Base-by-base conservation (phyloP, 257 asterid species). In the Jasminum sambac region DNA sequence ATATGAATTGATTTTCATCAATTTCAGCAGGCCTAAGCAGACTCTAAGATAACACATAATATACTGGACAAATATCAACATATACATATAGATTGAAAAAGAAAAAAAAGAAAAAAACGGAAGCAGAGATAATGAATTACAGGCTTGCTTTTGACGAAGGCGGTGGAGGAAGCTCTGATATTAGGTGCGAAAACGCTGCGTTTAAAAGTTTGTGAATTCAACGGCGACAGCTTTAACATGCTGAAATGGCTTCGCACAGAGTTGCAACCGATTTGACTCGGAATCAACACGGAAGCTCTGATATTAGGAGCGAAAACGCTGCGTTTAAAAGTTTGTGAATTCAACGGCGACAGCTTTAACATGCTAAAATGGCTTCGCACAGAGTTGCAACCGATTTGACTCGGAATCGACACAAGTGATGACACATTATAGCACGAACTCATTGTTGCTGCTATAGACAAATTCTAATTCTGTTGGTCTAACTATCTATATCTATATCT, bases 151-250 rank as follows among this genome's bases (percentile, higher is more conserved):
- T 84, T 80, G n/a, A 77, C 77, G 23, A 38, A 57, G 50, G 88
- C 67, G 19, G 89, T 41, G 4, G 90, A 77, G 63, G 85, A 78
- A 70, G 94, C 87, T 30, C 74, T 73, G 42, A 41, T 24, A 46
- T 55, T 71, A 43, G 70, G 44, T 48, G 76, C 19, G 72, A 69
- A 76, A 63, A 68, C 66, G 19, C 86, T 69, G 72, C 62, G 43
- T 8, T 66, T 80, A 58, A 85, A 48, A 41, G 73, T 72, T 0
- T 76, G 77, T 4, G 81, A 77, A 16, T 69, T 60, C 38, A 63
- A 69, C 16, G 69, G 70, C 69, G 79, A 46, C 6, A 76, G 64
- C 67, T 60, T 79, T 1, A 70, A 37, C 9, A 70, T 60, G 52
- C 58, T 19, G 8, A 69, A 68, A 66, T 80, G 71, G 61, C 82